Percentiles rank a stretch among this genome's conserved stretches.
Evolutionary conservation across 2,329 filamentous ascomycete species (phyloP).

Genomic region (Dactylellina cionopaga): DNA sequence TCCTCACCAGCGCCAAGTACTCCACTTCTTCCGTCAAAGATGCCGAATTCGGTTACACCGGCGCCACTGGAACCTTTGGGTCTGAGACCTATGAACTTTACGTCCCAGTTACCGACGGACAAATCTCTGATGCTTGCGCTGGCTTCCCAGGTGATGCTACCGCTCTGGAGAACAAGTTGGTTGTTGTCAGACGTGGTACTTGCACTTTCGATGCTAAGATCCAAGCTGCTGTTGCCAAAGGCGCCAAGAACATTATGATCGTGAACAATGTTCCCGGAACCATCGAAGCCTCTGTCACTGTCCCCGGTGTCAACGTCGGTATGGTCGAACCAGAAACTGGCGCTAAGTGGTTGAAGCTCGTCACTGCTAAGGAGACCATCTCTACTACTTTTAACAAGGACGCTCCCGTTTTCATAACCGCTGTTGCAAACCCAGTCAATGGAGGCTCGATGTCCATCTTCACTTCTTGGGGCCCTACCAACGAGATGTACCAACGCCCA

Average conservation of each 20-base stretch:
- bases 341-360: conserved; percentile 34
- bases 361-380: conserved; percentile 43
- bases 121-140: conserved; percentile 66
- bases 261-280: conserved; percentile 66
- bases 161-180: conserved; percentile 69
- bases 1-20: conserved; percentile 57
- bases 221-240: conserved; percentile 66
- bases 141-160: conserved; percentile 67
- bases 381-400: conserved; percentile 39
- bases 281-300: conserved; percentile 27
- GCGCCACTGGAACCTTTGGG: conserved; percentile 55
- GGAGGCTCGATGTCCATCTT: conserved; percentile 67
- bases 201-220: conserved; percentile 69
- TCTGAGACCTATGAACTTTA: conserved; percentile 34
- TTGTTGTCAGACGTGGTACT: conserved; percentile 69
- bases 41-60: conserved; percentile 56
- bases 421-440: conserved; percentile 57
- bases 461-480: conserved; percentile 71
- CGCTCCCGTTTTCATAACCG: conserved; percentile 34
- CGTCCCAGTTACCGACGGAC: conserved; percentile 33
- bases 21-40: conserved; percentile 55
- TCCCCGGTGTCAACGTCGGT: conserved; percentile 53
- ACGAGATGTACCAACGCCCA: conserved; percentile 69
- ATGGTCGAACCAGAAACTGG: conserved; percentile 51
- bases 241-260: conserved; percentile 71